These are phyloP conservation scores for Parachaetomium inaequale DNA, from an alignment of 495 filamentous ascomycete genomes.

Conservation along the genomic window DNA sequence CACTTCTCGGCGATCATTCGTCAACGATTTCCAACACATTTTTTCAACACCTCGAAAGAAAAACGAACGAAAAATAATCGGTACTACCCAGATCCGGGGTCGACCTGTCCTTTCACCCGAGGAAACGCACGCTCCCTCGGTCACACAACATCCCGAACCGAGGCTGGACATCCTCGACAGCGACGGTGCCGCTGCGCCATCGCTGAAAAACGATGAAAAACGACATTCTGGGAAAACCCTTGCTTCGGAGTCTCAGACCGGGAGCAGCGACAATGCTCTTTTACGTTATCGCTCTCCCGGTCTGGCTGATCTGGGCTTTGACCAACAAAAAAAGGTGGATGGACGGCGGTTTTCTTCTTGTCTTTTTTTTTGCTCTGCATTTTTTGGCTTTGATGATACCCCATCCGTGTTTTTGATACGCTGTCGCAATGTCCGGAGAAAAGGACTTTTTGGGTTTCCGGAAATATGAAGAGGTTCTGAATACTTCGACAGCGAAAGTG, in stretches of 20 bases:
- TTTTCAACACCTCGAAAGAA: slow-evolving; percentile 1
- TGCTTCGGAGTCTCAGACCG: slow-evolving; percentile 13
- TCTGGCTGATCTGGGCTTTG: slow-evolving; percentile 19
- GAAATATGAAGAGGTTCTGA: slow-evolving; percentile 2
- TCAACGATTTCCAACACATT: slow-evolving; percentile 7
- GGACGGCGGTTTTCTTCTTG: background rate
- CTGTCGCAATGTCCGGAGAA: slow-evolving; percentile 32
- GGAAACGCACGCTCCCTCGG: slow-evolving; percentile 7
- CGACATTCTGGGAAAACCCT: slow-evolving; percentile 21
- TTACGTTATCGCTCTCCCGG: slow-evolving; percentile 11
- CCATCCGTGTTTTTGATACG: slow-evolving; percentile 56
- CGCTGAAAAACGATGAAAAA: slow-evolving; percentile 27
- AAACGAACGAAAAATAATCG: background rate
- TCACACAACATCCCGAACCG: slow-evolving; percentile 8
- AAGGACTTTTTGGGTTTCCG: slow-evolving; percentile 16
- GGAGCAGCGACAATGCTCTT: slow-evolving; percentile 39
- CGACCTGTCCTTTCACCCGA: slow-evolving; percentile 24
- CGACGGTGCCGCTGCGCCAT: slow-evolving; percentile 46
- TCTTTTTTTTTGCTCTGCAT: slow-evolving; percentile 23
- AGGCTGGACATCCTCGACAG: slow-evolving; percentile 32
- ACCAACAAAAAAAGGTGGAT: slow-evolving; percentile 10
- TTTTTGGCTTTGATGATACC: slow-evolving; percentile 50
- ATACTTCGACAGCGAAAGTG: slow-evolving; percentile 53
- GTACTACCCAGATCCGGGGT: slow-evolving; percentile 17
- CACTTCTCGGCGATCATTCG: slow-evolving; percentile 27